Base-by-base conservation (phyloP, 164 flowering plant species). In the Vitis labrusca region DNA sequence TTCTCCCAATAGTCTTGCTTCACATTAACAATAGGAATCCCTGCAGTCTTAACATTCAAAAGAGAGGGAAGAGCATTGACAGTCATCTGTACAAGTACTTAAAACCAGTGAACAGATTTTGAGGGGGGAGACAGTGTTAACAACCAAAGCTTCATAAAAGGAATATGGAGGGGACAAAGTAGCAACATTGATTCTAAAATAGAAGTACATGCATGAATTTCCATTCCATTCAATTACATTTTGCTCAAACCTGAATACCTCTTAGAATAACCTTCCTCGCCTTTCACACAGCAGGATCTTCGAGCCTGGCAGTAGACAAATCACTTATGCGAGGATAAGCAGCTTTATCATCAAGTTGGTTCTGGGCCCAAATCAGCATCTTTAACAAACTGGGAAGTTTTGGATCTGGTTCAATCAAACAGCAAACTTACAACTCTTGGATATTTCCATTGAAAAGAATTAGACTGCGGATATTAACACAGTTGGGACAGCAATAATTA, bases 341-440 rank as follows among this genome's bases (percentile, higher is more conserved):
- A 51, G 92, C 94, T 77, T 88, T 93, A 74, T 89, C 94, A 69
- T 86, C 94, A 1, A 95, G 94, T 71, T 91, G 92, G 64, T 86
- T 88, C 74, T 95, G 99, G 44, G 91, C 91, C 97, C 97, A 93
- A 48, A 89, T 64, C 76, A 95, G 77, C 97, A 91, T 90, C 83
- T 91, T 93, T 72, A 95, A 72, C 78, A 93, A 83, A 76, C 90
- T 86, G 49, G 93, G 97, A 65, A 95, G 93, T 79, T 90, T 93
- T 71, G 99, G 98, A 74, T 95, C 99, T 93, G 4, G 17, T 32
- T 17, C n/a, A 61, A 48, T 23, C 17, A 59, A 63, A 63, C 53
- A 63, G 44, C 50, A 47, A 48, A 17, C 48, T 37, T 37, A 37
- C 44, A 37, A 37, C 44, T 37, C 44, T 37, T 4, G 7, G 44